phyloP scores from a whole-genome alignment of 2,329 filamentous ascomycete genomes.

The Colletotrichum sp. region DNA sequence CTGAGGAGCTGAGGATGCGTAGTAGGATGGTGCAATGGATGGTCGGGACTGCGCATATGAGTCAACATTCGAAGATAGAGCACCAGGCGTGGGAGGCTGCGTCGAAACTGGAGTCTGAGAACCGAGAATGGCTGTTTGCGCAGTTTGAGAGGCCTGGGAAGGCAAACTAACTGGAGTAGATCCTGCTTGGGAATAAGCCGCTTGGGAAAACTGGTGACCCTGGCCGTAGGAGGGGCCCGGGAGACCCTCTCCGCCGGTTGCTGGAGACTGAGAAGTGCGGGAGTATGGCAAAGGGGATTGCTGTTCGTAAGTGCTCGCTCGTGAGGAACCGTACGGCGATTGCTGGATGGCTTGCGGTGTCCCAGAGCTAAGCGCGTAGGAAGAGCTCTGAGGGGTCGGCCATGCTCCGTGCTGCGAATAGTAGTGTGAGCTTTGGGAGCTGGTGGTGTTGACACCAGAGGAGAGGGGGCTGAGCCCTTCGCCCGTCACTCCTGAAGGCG shows the following conservation, averaged over 20 bases:
- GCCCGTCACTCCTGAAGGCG: constrained; percentile 54
- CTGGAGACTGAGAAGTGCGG: constrained; percentile 49
- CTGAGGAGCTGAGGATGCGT: constrained; percentile 54
- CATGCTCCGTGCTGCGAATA: constrained; percentile 57
- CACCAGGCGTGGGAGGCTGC: constrained; percentile 56
- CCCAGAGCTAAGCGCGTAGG: constrained; percentile 62
- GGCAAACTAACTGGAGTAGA: constrained; percentile 37
- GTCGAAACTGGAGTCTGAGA: constrained; percentile 45
- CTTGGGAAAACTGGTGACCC: constrained; percentile 67
- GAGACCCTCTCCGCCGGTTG: constrained; percentile 63
- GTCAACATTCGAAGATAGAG: constrained; percentile 61
- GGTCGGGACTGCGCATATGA: constrained; percentile 54
- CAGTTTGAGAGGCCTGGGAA: constrained; percentile 30
- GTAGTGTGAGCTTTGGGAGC: constrained; percentile 56
- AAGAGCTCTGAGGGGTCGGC: constrained; percentile 56
- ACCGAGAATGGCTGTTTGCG: constrained; percentile 48
- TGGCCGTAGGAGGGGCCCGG: constrained; percentile 72
- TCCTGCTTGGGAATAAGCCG: constrained; percentile 54
- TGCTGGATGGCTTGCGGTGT: constrained; percentile 37
- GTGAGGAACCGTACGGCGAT: constrained; percentile 4
- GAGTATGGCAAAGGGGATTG: constrained; percentile 54
- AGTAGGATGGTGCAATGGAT: constrained; percentile 66
- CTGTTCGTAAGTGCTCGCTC: constrained; percentile 42
- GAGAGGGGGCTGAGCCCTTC: constrained; percentile 68
- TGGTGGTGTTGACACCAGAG: constrained; percentile 65